These are phyloP conservation scores for Dovyalis caffra DNA, from an alignment of 345 rosid genomes.

Conservation along the genomic window DNA sequence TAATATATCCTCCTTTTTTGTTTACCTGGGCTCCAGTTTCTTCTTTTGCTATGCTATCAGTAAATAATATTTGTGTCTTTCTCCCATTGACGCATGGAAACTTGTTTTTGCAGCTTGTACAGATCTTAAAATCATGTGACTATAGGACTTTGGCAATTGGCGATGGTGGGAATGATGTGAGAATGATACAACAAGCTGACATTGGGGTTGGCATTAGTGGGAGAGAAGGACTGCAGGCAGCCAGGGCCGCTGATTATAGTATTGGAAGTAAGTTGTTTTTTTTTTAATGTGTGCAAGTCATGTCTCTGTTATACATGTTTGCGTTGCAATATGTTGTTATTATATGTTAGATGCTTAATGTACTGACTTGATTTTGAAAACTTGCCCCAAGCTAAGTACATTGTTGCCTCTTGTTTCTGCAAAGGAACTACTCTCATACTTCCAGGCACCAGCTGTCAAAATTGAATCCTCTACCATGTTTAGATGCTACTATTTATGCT, in stretches of 20 bases:
- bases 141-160: constrained; percentile 97
- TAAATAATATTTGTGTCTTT: background rate
- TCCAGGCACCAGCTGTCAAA: background rate
- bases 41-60: background rate
- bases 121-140: constrained; percentile 87
- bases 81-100: background rate
- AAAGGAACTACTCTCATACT: background rate
- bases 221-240: constrained; percentile 99
- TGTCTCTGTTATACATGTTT: background rate
- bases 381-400: background rate
- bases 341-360: background rate
- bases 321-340: background rate
- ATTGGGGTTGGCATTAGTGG: constrained; percentile 98
- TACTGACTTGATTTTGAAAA: background rate
- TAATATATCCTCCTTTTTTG: too few relatives aligned
- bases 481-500: background rate
- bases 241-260: constrained; percentile 98
- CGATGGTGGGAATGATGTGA: constrained; percentile 99
- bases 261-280: constrained; percentile 71
- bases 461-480: background rate
- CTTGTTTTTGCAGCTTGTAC: constrained; percentile 67
- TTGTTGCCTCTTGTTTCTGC: background rate
- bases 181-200: constrained; percentile 99
- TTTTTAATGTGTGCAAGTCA: background rate
- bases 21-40: too few relatives aligned